phyloP scores from a whole-genome alignment of 495 filamentous ascomycete genomes.

The Tuber magnatum region DNA sequence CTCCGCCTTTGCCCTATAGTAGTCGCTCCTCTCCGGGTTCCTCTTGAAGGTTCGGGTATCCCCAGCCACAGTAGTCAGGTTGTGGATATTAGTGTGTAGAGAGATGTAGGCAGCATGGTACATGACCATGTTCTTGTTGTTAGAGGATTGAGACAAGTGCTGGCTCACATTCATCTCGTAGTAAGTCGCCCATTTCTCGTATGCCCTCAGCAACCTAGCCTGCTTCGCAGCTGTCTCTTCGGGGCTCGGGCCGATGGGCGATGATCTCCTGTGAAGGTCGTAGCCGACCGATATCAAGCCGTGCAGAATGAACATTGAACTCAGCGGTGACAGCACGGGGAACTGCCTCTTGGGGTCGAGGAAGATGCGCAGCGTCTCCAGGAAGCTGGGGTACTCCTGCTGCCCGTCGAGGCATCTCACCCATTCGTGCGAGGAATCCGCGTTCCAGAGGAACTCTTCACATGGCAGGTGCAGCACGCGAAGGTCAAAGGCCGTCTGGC shows the following conservation, averaged over 20 bases:
- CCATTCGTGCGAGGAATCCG: slow-evolving; percentile 38
- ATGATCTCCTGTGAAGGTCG: slow-evolving; percentile 37
- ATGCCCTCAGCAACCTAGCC: slow-evolving; percentile 27
- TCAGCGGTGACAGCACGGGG: slow-evolving; percentile 35
- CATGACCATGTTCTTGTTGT: slow-evolving; percentile 39
- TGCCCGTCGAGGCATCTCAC: slow-evolving; percentile 29
- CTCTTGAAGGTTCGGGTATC: slow-evolving; percentile 31
- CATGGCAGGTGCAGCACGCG: slow-evolving; percentile 34
- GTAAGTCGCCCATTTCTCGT: slow-evolving; percentile 39
- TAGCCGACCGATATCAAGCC: slow-evolving; percentile 40
- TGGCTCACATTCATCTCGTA: slow-evolving; percentile 39
- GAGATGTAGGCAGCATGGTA: slow-evolving; percentile 41
- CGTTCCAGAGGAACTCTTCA: slow-evolving; percentile 39
- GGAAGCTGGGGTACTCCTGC: slow-evolving; percentile 31
- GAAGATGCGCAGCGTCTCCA: slow-evolving; percentile 38
- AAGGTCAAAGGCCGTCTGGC: slow-evolving; percentile 37
- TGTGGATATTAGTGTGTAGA: slow-evolving; percentile 39
- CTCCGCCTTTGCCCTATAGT: slow-evolving; percentile 38
- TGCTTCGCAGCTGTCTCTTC: slow-evolving; percentile 38
- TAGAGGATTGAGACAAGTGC: slow-evolving; percentile 34
- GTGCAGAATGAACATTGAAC: slow-evolving; percentile 37
- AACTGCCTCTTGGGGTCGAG: slow-evolving; percentile 34
- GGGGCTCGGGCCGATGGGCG: slow-evolving; percentile 27
- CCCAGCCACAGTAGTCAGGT: slow-evolving; percentile 34
- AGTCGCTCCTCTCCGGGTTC: slow-evolving; percentile 29